Percentiles rank a stretch among this genome's conserved stretches.
These are phyloP conservation scores for Ogataea kodamae DNA, from an alignment of 805 yeast genomes.

Conservation along the genomic window DNA sequence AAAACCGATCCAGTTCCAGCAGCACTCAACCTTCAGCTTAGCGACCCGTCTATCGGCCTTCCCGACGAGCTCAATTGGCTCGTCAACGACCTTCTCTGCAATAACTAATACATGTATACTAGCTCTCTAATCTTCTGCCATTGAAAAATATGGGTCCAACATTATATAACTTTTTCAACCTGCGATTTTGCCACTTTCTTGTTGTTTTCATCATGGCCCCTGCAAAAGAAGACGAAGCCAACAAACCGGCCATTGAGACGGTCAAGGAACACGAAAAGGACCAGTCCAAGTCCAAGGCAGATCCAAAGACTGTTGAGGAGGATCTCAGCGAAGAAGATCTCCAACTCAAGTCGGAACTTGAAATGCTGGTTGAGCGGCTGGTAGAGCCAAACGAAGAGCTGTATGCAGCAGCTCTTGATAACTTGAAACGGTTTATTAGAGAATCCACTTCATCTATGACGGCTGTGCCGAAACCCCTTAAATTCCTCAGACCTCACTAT, in stretches of 20 bases:
- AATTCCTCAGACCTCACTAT: conserved; percentile 87
- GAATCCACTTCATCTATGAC: conserved; percentile 98
- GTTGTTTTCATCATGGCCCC: conserved; percentile 22
- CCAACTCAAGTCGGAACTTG: conserved; percentile 81
- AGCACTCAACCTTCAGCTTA: conserved; percentile 25
- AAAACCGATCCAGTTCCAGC: conserved; percentile 7
- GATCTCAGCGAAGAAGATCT: conserved; percentile 92
- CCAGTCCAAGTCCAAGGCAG: conserved; percentile 17
- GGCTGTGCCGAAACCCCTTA: conserved; percentile 98
- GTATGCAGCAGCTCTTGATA: conserved; percentile 59
- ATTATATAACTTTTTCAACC: conserved; percentile 10
- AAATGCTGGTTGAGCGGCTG: conserved; percentile 77
- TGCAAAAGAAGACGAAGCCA: conserved; percentile 21
- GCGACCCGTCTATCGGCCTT: conserved; percentile 34
- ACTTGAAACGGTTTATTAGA: conserved; percentile 73
- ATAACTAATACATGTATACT: conserved; percentile 12
- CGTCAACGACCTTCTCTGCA: conserved; percentile 54
- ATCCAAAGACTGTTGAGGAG: conserved; percentile 47
- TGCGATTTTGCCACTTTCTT: conserved; percentile 21
- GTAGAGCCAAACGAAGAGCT: conserved; percentile 48
- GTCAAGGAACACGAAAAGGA: conserved; percentile 15
- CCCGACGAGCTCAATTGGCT: conserved; percentile 71
- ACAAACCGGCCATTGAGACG: conserved; percentile 11
- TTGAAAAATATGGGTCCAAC: conserved; percentile 7
- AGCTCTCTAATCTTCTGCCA: conserved; percentile 14